These are phyloP conservation scores for Solanum hybrid DNA, from an alignment of 305 asterid species.

Conservation along the genomic window DNA sequence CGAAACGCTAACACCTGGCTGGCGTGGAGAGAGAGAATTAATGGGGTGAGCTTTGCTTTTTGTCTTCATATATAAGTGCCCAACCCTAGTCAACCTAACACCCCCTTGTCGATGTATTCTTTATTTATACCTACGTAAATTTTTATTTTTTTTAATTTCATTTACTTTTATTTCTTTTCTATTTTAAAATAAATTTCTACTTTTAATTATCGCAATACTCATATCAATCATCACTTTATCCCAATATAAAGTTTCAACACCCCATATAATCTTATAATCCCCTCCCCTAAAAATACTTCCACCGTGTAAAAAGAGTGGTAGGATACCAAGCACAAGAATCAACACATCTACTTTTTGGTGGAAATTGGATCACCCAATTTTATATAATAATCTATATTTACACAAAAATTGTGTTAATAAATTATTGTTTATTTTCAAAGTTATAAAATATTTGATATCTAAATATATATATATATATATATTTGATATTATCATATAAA, in stretches of 20 bases:
- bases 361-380: neutral
- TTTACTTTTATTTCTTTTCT: neutral
- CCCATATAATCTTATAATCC: neutral
- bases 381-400: neutral
- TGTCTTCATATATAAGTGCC: neutral
- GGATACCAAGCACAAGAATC: neutral
- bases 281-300: neutral
- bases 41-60: neutral
- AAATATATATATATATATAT: too few relatives aligned
- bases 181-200: neutral
- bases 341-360: neutral
- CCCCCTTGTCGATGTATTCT: neutral
- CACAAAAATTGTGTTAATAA: neutral
- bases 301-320: neutral
- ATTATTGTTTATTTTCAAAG: neutral
- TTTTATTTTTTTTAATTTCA: neutral
- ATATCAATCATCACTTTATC: neutral
- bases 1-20: slow-evolving; percentile 7
- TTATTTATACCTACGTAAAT: neutral
- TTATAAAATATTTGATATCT: neutral
- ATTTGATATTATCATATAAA: too few relatives aligned
- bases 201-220: neutral
- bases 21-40: neutral
- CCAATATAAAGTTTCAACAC: neutral
- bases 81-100: neutral